phyloP scores from a whole-genome alignment of 495 filamentous ascomycete species.

The Hamigera avellanea region DNA sequence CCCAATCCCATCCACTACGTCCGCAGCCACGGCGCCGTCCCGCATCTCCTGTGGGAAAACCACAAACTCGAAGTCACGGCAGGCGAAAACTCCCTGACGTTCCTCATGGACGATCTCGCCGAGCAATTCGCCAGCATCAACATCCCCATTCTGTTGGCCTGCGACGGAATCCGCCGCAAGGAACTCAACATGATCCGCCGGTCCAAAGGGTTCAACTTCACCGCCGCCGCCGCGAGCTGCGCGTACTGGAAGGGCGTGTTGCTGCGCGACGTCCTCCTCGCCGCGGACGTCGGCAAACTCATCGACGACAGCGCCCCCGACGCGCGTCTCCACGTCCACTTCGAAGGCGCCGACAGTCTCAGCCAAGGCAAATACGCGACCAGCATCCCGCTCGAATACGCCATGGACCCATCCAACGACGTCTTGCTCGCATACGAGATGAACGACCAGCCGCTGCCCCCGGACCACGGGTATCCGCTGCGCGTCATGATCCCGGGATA shows the following conservation, averaged over 20 bases:
- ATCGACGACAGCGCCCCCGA: conserved; percentile 9
- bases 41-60: conserved; percentile 30
- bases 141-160: conserved; percentile 48
- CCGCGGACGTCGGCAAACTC: conserved; percentile 32
- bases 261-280: conserved; percentile 41
- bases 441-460: conserved; percentile 41
- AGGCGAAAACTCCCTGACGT: conserved; percentile 31
- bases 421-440: conserved; percentile 49
- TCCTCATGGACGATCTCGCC: conserved; percentile 42
- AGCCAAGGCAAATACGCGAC: conserved; percentile 36
- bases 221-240: conserved; percentile 45
- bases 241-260: conserved; percentile 51
- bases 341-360: conserved; percentile 41
- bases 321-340: conserved; percentile 40
- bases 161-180: conserved; percentile 49
- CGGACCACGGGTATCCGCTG: conserved; percentile 48
- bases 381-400: conserved; percentile 44
- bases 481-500: conserved; percentile 46
- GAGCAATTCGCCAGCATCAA: conserved; percentile 37
- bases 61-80: conserved; percentile 43
- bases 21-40: conserved; percentile 53
- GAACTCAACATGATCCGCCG: conserved; percentile 45
- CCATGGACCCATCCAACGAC: conserved; percentile 42
- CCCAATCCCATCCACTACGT: conserved; percentile 46
- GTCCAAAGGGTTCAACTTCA: conserved; percentile 50